Percentiles rank a stretch among this genome's conserved stretches.
phyloP scores from a whole-genome alignment of 148 eudicot genomes.

The Pharnaceum exiguum region DNA sequence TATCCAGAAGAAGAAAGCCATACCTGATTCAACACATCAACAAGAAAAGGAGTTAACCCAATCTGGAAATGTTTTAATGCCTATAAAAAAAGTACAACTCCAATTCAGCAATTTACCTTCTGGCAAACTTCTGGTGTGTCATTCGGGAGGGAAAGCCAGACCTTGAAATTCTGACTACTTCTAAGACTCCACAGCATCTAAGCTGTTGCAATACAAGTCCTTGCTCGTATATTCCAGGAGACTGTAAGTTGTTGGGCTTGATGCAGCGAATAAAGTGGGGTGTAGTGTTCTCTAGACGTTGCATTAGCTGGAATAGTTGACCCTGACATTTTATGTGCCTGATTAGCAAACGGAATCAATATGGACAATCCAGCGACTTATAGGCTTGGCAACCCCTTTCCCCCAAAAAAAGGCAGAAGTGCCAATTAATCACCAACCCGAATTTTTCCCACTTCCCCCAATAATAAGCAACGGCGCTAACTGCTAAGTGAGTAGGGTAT shows the following conservation, averaged over 20 bases:
- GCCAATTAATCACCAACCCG: too few species aligned
- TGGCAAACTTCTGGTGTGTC: constrained; percentile 88
- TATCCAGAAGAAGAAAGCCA: constrained; percentile 81
- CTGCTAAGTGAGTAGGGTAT: too few species aligned
- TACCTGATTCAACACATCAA: constrained; percentile 43
- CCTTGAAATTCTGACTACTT: constrained; percentile 96
- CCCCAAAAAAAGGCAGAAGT: too few species aligned
- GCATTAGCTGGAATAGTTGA: constrained; percentile 98
- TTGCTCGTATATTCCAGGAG: constrained; percentile 81
- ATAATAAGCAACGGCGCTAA: too few species aligned
- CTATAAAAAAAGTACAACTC: neutral
- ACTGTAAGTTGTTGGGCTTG: constrained; percentile 87
- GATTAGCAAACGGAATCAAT: too few species aligned
- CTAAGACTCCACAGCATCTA: constrained; percentile 90
- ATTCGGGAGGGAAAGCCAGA: constrained; percentile 92
- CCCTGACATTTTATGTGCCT: too few species aligned
- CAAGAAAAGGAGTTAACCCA: neutral
- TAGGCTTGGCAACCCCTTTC: too few species aligned
- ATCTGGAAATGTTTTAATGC: neutral
- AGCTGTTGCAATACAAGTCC: constrained; percentile 81
- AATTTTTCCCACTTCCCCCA: too few species aligned
- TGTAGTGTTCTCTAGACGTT: constrained; percentile 86
- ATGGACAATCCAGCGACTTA: too few species aligned
- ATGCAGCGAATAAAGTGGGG: constrained; percentile 98
- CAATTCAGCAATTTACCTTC: constrained; percentile 47